Evolutionary conservation across 345 rosid species (phyloP).

Genomic region (thale cress (Arabidopsis thaliana)): TAIR10.1 NC_003076.8:2578001-2578500

Average conservation of each 20-base stretch:
- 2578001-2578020: conserved; percentile 71
- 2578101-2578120: conserved; percentile 8
- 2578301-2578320: conserved; percentile 35
- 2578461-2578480: conserved; percentile 78
- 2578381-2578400: conserved; percentile 13
- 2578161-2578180: conserved; percentile 13
- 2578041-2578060: conserved; percentile 56
- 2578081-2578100: conserved; percentile 23
- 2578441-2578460: conserved; percentile 53
- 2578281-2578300: conserved; percentile 39
- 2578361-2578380: conserved; percentile 24
- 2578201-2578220: conserved; percentile 32
- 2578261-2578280: not conserved
- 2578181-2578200: conserved; percentile 11
- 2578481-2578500: conserved; percentile 58
- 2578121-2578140: conserved; percentile 25
- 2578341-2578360: conserved; percentile 31
- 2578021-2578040: conserved; percentile 70
- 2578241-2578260: conserved; percentile 32
- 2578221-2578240: no score
- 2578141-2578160: conserved; percentile 7
- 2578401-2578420: conserved; percentile 36
- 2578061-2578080: conserved; percentile 56
- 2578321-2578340: conserved; percentile 18
- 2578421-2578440: conserved; percentile 49